Evolutionary conservation across 2,329 filamentous ascomycete genomes (phyloP), one percentile per base, ranked within the genome.

Genomic region (Akanthomyces dipterigenus): DNA sequence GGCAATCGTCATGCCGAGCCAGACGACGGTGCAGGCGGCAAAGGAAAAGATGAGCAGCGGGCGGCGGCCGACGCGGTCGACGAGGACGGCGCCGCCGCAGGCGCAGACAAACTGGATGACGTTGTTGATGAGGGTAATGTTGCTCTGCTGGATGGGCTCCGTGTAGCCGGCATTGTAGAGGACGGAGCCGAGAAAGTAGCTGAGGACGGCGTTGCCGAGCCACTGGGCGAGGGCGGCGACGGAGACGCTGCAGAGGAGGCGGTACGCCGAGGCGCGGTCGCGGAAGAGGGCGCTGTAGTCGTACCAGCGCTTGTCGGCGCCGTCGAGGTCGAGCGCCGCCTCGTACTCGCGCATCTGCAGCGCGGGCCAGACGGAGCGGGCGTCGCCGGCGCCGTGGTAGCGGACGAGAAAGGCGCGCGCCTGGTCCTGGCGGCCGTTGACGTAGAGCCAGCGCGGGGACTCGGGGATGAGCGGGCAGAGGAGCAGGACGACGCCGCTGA

Each of bases 1-100:
- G 5, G 76, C 77, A 16, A 80, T 72, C 9, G 79, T 81, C 70
- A 84, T 78, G 60, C 75, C 78, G 20, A 82, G 71, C 76, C 82
- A 82, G 63, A 81, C 73, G 11, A 80, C 64, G 58, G 78, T 78
- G 59, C 80, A 77, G 26, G 75, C 76, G 1, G 76, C 72, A 65
- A 81, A 78, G 24, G 78, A 80, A 63, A 78, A 78, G 55, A 84
- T 69, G 45, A 84, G 73, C 36, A 83, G 73, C n/a, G 77, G 78
- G 12, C 82, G 79, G 40, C 82, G 80, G 40, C 82, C 80, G 34
- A 83, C 66, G 42, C 68, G 71, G 62, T 63, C 61, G n/a, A 63
- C 61, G 36, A 63, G 49, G 43, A 60, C 42, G 31, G 61, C 61
- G 28, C 61, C 61, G 16, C 78, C 61, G 38, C 81, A 74, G 46